These are phyloP conservation scores for Lophiostoma macrostomum DNA, from an alignment of 495 filamentous ascomycete genomes.

Conservation along the genomic window DNA sequence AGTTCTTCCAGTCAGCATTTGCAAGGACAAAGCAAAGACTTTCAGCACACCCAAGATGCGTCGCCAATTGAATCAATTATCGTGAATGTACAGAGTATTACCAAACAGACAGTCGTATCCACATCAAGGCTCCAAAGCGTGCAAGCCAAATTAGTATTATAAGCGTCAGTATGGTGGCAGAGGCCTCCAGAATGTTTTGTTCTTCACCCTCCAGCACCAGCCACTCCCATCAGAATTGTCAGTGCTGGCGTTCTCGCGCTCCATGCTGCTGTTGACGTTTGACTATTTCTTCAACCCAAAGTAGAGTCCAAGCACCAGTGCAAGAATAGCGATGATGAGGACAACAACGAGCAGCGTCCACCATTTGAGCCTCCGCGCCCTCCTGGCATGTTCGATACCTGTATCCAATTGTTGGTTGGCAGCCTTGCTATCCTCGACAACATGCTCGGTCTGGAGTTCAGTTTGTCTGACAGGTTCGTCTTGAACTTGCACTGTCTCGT, in stretches of 20 bases:
- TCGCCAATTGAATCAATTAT: no score
- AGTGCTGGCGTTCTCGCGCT: no score
- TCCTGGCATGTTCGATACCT: constrained; percentile 56
- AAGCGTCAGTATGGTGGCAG: no score
- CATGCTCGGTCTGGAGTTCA: constrained; percentile 55
- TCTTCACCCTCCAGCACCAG: no score
- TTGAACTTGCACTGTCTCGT: constrained; percentile 62
- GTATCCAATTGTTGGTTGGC: constrained; percentile 60
- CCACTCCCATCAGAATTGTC: no score
- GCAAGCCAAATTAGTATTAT: constrained; percentile 2
- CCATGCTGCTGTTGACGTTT: no score
- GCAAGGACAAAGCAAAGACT: no score
- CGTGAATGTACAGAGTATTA: no score
- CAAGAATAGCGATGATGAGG: constrained; percentile 47
- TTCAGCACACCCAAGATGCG: no score
- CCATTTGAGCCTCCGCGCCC: constrained; percentile 67
- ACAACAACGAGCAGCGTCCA: constrained; percentile 58
- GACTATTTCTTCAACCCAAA: constrained; percentile 39
- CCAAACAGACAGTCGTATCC: no score
- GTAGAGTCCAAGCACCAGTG: constrained; percentile 42
- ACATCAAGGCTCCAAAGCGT: background rate
- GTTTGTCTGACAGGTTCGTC: constrained; percentile 54
- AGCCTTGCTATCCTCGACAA: constrained; percentile 54
- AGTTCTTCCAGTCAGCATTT: no score
- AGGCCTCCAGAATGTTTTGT: no score